Evolutionary conservation across 2,329 filamentous ascomycete species (phyloP), one percentile per base, ranked within the genome.

Genomic region (Ophiocordyceps unilateralis): DNA sequence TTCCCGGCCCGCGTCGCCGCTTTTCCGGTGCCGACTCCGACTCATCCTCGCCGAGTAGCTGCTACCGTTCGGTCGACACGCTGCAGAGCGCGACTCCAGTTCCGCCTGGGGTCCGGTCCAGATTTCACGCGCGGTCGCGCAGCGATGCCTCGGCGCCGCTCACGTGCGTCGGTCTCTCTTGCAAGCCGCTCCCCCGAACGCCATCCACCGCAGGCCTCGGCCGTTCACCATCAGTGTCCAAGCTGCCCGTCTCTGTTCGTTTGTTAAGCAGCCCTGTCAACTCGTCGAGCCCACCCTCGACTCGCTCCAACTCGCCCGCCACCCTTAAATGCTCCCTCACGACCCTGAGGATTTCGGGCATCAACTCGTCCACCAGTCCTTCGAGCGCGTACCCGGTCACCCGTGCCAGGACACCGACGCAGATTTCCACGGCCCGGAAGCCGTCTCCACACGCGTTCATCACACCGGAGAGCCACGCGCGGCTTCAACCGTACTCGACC

Each of bases 401-500:
- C 39, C 61, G 60, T 43, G 53, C 61, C 17, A 71, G 69, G 51
- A 67, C 67, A 20, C 63, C 69, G 4, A 66, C 60, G 2, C 53
- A 62, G 46, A 47, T 46, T 46, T 48, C 53, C 39, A 48, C 46
- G 39, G 55, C 45, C 49, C 65, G 58, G 55, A 69, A 62, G 52
- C 55, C 54, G 45, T 60, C 58, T 45, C 65, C 62, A 47, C 55
- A 63, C 51, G 56, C 62, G 49, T 53, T 66, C n/a, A 56, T 61
- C 10, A 67, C 65, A 21, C 58, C 68, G 22, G 71, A 66, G 47
- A 74, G 68, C 51, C 77, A 69, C 51, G 63, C 68, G 39, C 70
- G 75, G 41, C 68, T 91, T 12, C 78, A 81, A 51, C 83, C 83
- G 34, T 84, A 83, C 56, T 83, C 91, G 49, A 74, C 81, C 45